Base-by-base conservation (phyloP, 768 basidiomycete genomes). In the Hericium rajendrae region DNA sequence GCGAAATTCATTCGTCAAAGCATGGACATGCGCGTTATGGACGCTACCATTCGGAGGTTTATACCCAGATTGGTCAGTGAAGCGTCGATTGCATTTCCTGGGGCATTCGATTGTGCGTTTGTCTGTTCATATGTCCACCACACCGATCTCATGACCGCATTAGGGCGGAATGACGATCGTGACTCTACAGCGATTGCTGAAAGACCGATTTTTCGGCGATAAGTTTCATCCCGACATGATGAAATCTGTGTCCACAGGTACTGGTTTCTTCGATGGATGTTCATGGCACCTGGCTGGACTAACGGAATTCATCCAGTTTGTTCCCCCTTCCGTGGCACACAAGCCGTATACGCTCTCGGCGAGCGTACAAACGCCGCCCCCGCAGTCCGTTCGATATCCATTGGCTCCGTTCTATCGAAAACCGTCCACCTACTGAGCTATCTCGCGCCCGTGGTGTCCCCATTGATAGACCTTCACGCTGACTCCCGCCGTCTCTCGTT, bases 121-220 rank as follows among this genome's bases (percentile, higher is more conserved):
- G 32, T 32, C 9, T 8, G 32, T 0, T 10, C 32, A 32, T 32
- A 32, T 32, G 32, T 32, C 32, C 9, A 6, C 32, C 32, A 2
- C 6, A 6, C 32, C 32, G 1, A 6, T 32, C 32, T 32, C 32
- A 32, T 32, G n/a, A 26, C 4, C 39, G 28, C 38, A 38, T 32
- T 51, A 78, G 78, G 78, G 79, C 28, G 78, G 76, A 4, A 68
- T 74, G 0, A 80, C 78, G 8, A 70, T 80, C 53, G 65, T 73
- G 18, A 78, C 80, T 59, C 63, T 81, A 41, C 76, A 78, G 54
- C 65, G 69, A 60, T 67, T 80, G 22, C 54, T 79, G 32, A 61
- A 66, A 20, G 63, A 64, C 50, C 72, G 75, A 4, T 73, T 77
- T 64, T 81, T 80, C 59, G 75, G 75, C 15, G 57, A 64, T 15